These are phyloP conservation scores for Penicillium italicum DNA, from an alignment of 2,329 filamentous ascomycete genomes.

Conservation along the genomic window DNA sequence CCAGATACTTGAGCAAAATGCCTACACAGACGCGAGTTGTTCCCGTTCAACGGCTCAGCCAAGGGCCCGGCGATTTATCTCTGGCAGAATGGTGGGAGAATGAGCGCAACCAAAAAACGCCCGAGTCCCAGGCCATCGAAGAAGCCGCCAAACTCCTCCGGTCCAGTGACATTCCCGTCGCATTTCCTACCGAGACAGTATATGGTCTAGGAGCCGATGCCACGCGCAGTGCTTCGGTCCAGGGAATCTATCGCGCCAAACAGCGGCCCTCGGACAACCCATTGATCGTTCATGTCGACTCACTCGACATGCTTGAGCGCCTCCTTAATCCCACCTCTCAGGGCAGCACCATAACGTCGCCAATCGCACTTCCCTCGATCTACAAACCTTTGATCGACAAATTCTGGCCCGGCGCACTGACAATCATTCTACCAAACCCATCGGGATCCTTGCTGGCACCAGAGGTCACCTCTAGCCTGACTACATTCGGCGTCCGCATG, in stretches of 20 bases:
- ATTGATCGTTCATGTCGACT: slow-evolving; percentile 86
- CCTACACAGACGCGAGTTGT: slow-evolving; percentile 34
- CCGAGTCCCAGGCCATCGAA: slow-evolving; percentile 53
- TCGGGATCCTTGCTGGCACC: slow-evolving; percentile 67
- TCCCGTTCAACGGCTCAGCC: slow-evolving; percentile 38
- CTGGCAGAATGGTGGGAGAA: slow-evolving; percentile 41
- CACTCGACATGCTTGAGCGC: slow-evolving; percentile 68
- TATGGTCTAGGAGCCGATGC: slow-evolving; percentile 97
- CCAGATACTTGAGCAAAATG: slow-evolving; percentile 23
- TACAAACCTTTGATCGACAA: slow-evolving; percentile 73
- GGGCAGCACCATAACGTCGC: slow-evolving; percentile 31
- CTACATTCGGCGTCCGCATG: slow-evolving; percentile 87
- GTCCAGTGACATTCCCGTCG: slow-evolving; percentile 70
- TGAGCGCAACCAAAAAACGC: slow-evolving; percentile 36
- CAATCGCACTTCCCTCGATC: slow-evolving; percentile 60
- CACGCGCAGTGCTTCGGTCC: slow-evolving; percentile 75
- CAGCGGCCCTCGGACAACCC: slow-evolving; percentile 90
- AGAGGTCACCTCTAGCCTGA: slow-evolving; percentile 84
- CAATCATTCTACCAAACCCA: slow-evolving; percentile 79
- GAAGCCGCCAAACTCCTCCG: slow-evolving; percentile 65
- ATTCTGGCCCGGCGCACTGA: slow-evolving; percentile 95
- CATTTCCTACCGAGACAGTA: slow-evolving; percentile 95
- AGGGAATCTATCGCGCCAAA: slow-evolving; percentile 90
- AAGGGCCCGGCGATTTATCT: slow-evolving; percentile 32
- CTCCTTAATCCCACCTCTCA: slow-evolving; percentile 50